Percentiles rank a stretch among this genome's conserved stretches.
These are phyloP conservation scores for Heliocybe sulcata DNA, from an alignment of 1,284 basidiomycete genomes.

Conservation along the genomic window DNA sequence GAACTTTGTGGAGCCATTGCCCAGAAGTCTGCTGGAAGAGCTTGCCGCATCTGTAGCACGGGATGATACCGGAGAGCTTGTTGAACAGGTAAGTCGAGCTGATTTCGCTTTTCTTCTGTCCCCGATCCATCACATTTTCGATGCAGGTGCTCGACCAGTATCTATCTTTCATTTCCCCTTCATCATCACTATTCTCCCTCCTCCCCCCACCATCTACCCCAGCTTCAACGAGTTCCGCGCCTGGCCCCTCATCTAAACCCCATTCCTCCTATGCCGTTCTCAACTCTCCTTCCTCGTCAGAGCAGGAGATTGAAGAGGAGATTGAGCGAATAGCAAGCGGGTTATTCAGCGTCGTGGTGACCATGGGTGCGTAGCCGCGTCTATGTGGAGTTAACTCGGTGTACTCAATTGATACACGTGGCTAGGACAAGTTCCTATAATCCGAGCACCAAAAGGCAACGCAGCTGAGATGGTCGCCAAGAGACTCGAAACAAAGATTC, in stretches of 20 bases:
- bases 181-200: constrained; percentile 91
- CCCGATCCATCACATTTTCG: not conserved
- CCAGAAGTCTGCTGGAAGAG: constrained; percentile 88
- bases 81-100: constrained; percentile 66
- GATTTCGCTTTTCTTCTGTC: not conserved
- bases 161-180: constrained; percentile 93
- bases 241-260: constrained; percentile 25
- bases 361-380: constrained; percentile 55
- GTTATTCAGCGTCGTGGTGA: constrained; percentile 90
- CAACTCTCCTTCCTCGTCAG: constrained; percentile 88
- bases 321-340: constrained; percentile 90
- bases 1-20: constrained; percentile 91
- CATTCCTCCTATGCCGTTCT: constrained; percentile 73
- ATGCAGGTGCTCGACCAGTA: constrained; percentile 88
- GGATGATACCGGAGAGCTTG: constrained; percentile 78
- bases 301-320: constrained; percentile 90
- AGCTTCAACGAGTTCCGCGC: constrained; percentile 21
- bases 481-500: constrained; percentile 88
- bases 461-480: constrained; percentile 98
- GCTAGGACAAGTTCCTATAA: constrained; percentile 87
- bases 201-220: constrained; percentile 44
- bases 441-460: constrained; percentile 91
- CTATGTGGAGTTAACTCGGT: not conserved
- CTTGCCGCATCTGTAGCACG: constrained; percentile 85
- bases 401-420: not conserved